These are phyloP conservation scores for Groenewaldozyma auringiensis DNA, from an alignment of 1,139 yeast species.

Conservation along the genomic window DNA sequence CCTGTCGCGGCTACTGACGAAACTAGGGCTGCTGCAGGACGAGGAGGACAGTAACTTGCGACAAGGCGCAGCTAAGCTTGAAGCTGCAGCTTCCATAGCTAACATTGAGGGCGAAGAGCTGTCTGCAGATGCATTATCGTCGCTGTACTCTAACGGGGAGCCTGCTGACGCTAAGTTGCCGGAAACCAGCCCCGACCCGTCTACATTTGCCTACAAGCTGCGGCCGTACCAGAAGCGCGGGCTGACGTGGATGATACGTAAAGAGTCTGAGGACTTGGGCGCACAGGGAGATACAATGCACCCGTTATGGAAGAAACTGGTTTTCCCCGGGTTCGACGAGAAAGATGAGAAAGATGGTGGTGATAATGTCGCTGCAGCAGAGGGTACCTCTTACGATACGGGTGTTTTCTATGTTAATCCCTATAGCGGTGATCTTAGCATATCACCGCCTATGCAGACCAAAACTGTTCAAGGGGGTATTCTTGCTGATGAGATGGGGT, in stretches of 20 bases:
- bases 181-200: slow-evolving; percentile 53
- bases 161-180: slow-evolving; percentile 42
- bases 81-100: slow-evolving; percentile 1
- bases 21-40: slow-evolving; percentile 32
- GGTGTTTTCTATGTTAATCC: slow-evolving; percentile 66
- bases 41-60: slow-evolving; percentile 9
- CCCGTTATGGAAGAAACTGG: slow-evolving; percentile 78
- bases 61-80: slow-evolving; percentile 19
- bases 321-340: slow-evolving; percentile 50
- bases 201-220: slow-evolving; percentile 50
- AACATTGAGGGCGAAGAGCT: slow-evolving; percentile 35
- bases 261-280: slow-evolving; percentile 33
- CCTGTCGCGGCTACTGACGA: slow-evolving; percentile 46
- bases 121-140: slow-evolving; percentile 64
- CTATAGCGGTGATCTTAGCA: slow-evolving; percentile 73
- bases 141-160: slow-evolving; percentile 60
- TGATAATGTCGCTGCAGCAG: slow-evolving; percentile 1
- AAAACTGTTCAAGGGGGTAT: slow-evolving; percentile 73
- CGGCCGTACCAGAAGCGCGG: slow-evolving; percentile 76
- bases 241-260: slow-evolving; percentile 67
- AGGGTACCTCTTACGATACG: background rate
- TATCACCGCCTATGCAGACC: slow-evolving; percentile 47
- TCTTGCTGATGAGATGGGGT: slow-evolving; percentile 96
- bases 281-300: slow-evolving; percentile 43
- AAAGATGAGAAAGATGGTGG: too few species aligned